Base-by-base conservation (phyloP, 1,139 yeast species). In the Sugiyamaella sp. region DNA sequence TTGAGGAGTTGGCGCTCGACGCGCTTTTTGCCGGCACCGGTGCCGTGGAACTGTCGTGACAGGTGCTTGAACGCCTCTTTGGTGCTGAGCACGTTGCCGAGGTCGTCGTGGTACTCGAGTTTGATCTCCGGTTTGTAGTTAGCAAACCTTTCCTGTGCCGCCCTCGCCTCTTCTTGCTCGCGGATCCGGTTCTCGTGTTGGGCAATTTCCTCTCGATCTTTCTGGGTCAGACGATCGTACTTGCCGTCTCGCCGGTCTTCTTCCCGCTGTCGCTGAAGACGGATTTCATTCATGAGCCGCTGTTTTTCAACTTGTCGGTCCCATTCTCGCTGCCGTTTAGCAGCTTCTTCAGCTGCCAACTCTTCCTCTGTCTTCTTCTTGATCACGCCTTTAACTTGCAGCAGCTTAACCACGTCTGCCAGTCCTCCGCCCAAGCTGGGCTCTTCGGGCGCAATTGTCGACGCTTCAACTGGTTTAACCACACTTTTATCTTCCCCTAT, bases 31-130 rank as follows among this genome's bases (percentile, higher is more conserved):
- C 80, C 77, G 43, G 80, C 69, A 38, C 75, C 73, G 45, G 77
- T 78, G 1, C 97, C 97, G 68, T 93, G 98, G 71, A 89, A 91
- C 61, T 85, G 85, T 61, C 88, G 96, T 0, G 97, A 89, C 53
- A 90, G 68, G 57, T 83, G 82, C 71, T 89, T 91, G 73, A 84
- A 91, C 0, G 98, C 98, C 58, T 86, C 88, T 67, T 87, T 89
- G 1, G 84, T 77, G 44, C 77, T 74, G 50, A 93, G 70, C 20
- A 76, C 76, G 47, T 82, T 76, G 1, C 98, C 98, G 4, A 74
- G 67, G 40, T 84, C 88, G 68, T 91, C 97, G 46, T 76, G 78
- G 68, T 90, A 89, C 37, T 76, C 78, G 6, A 91, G 66, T 20
- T 78, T 74, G 19, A 91, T 80, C 4, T 79, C 74, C 0, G 97